Conservation (phyloP, 805 yeast genomes). For the Priceomyces fermenticarens region DNA sequence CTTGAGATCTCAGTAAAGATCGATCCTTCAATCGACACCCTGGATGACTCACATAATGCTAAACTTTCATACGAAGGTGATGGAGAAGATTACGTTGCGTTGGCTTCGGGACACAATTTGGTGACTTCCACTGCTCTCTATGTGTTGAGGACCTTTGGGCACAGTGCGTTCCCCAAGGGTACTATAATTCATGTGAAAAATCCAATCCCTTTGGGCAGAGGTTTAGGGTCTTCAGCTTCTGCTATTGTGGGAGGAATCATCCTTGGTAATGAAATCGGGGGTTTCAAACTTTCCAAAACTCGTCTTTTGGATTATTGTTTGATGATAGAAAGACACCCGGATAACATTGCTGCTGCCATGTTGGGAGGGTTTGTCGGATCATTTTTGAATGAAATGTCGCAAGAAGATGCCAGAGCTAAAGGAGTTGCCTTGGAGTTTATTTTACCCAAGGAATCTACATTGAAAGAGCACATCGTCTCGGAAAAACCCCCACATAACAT, state of each 20-base stretch:
- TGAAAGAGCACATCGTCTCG: constrained; percentile 46
- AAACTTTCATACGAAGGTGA: constrained; percentile 70
- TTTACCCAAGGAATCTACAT: constrained; percentile 62
- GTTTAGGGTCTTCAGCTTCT: constrained; percentile 96
- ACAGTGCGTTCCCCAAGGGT: constrained; percentile 76
- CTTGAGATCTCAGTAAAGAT: constrained; percentile 67
- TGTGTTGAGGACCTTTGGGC: constrained; percentile 79
- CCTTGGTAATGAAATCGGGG: constrained; percentile 82
- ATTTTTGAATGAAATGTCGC: constrained; percentile 75
- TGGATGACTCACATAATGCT: constrained; percentile 66
- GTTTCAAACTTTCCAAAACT: constrained; percentile 66
- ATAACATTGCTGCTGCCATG: constrained; percentile 97
- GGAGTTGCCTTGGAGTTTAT: constrained; percentile 85
- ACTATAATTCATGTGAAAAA: constrained; percentile 77
- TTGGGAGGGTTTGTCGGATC: constrained; percentile 99
- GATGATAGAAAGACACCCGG: constrained; percentile 98
- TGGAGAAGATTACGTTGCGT: constrained; percentile 79
- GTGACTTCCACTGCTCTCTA: constrained; percentile 92
- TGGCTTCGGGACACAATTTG: constrained; percentile 72
- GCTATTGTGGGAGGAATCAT: constrained; percentile 97
- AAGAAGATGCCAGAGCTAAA: constrained; percentile 67
- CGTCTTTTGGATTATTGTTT: constrained; percentile 87
- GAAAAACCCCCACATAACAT: constrained; percentile 72
- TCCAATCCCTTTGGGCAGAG: constrained; percentile 96
- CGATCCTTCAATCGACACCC: constrained; percentile 49